Evolutionary conservation across 1,139 yeast genomes (phyloP), one percentile per base, ranked within the genome.

Genomic region (Blastobotrys aristatus): DNA sequence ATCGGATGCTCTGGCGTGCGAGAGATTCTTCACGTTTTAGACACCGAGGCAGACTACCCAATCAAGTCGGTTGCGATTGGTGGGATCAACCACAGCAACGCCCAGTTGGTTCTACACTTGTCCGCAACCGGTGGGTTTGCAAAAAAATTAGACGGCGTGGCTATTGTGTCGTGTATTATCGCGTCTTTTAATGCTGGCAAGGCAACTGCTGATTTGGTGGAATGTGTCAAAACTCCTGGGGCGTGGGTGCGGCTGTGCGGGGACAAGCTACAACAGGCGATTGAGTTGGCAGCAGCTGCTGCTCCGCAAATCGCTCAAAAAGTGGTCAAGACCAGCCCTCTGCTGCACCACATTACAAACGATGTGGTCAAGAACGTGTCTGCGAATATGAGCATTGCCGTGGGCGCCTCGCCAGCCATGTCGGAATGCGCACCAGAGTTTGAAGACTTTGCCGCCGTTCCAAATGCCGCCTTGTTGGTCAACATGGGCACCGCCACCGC

Each of bases 391-490:
- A 80, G 94, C 0, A 69, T 90, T 47, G 89, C 97, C 0, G 68
- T 83, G 22, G 95, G 96, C 2, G 94, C 84, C 0, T 82, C 95
- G 1, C 97, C 97, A 2, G 81, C 87, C 21, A 90, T 90, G 97
- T 83, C 95, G n/a, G 95, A 87, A 58, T 72, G 82, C 40, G 57
- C 72, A 0, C 76, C 71, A 1, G 97, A 90, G 61, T 88, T 75
- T 57, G 75, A 65, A 10, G 94, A 85, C 29, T 73, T 90, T 51
- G 79, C 94, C 0, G 51, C 66, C 0, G 68, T 74, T 6, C 79
- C 84, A 6, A 65, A 74, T 43, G 66, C 79, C 2, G 76, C 82
- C 0, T 68, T 88, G 31, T 74, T 88, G 11, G 60, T 88, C 33
- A 90, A 90, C 61, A 77, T 90, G 43, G 97, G 96, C 1, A 84